phyloP scores from a whole-genome alignment of 108 stramenopile genomes.

The Bacterosira constricta region DNA sequence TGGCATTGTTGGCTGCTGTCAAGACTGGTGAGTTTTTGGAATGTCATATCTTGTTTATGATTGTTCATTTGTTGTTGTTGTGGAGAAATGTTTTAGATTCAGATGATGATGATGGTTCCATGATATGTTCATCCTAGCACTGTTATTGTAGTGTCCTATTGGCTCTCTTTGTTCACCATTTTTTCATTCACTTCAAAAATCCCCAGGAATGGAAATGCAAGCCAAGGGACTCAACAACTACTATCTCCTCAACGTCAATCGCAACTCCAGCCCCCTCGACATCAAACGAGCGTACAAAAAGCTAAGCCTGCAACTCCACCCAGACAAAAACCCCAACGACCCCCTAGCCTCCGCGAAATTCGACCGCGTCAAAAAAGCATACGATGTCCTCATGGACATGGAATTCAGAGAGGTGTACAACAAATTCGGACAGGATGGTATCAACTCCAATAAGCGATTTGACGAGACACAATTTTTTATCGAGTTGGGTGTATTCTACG shows the following conservation, averaged over 20 bases:
- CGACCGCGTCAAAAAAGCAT: constrained; percentile 87
- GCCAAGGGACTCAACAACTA: constrained; percentile 95
- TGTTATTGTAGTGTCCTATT: no score
- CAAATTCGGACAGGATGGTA: constrained; percentile 94
- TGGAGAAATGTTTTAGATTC: background rate
- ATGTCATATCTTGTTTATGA: background rate
- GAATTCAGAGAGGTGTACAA: constrained; percentile 96
- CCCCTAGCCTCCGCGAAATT: constrained; percentile 93
- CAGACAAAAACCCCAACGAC: constrained; percentile 94
- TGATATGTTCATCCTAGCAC: no score
- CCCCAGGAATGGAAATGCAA: constrained; percentile 83
- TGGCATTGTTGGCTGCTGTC: constrained; percentile 86
- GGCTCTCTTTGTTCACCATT: background rate
- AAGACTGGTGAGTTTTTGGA: constrained; percentile 85
- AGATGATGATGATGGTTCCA: no score
- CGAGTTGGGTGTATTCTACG: constrained; percentile 91
- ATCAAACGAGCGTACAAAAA: constrained; percentile 97
- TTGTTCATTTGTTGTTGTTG: background rate
- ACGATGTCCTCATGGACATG: constrained; percentile 95
- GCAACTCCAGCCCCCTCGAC: constrained; percentile 88
- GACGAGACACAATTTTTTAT: constrained; percentile 87
- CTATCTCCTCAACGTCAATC: constrained; percentile 72
- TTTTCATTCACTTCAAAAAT: background rate
- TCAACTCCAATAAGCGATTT: constrained; percentile 83
- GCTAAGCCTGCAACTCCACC: constrained; percentile 93